Evolutionary conservation across 352 stramenopile species (phyloP).

Genomic region (Thraustochytrium aureum): DNA sequence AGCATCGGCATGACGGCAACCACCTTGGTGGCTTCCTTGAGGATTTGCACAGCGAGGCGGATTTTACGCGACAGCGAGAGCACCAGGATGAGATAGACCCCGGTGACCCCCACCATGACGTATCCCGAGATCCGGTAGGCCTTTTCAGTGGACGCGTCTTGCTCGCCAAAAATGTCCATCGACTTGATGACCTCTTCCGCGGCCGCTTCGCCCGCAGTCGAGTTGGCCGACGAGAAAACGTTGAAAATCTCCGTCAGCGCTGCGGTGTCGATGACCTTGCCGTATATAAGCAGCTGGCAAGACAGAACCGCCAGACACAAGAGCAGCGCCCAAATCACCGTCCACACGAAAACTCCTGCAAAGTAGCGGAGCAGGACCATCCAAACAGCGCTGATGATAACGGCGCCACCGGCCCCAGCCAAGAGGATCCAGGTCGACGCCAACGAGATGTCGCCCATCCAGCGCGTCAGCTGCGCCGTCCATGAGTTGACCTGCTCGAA

Average conservation of each 20-base stretch:
- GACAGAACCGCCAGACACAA: constrained; percentile 69
- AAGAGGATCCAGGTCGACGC: constrained; percentile 65
- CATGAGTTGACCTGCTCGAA: constrained; percentile 68
- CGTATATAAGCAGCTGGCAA: constrained; percentile 71
- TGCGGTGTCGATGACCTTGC: constrained; percentile 65
- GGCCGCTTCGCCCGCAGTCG: not conserved
- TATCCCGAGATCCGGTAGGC: constrained; percentile 61
- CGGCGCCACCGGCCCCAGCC: constrained; percentile 62
- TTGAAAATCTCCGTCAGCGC: constrained; percentile 36
- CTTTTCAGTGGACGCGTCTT: constrained; percentile 18
- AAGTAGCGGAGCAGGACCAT: constrained; percentile 71
- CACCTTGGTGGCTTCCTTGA: constrained; percentile 70
- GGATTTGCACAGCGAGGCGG: constrained; percentile 68
- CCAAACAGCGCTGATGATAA: constrained; percentile 69
- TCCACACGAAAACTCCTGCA: constrained; percentile 71
- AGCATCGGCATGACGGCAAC: constrained; percentile 67
- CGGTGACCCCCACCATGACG: constrained; percentile 67
- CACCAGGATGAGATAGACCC: constrained; percentile 68
- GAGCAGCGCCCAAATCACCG: constrained; percentile 69
- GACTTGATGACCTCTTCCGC: not conserved
- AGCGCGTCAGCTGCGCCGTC: constrained; percentile 63
- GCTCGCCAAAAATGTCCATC: constrained; percentile 14
- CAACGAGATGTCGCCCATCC: constrained; percentile 70
- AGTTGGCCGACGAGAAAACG: not conserved
- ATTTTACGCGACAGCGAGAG: constrained; percentile 80